phyloP scores from a whole-genome alignment of 2,329 filamentous ascomycete species.

The Dactylellina leptospora region DNA sequence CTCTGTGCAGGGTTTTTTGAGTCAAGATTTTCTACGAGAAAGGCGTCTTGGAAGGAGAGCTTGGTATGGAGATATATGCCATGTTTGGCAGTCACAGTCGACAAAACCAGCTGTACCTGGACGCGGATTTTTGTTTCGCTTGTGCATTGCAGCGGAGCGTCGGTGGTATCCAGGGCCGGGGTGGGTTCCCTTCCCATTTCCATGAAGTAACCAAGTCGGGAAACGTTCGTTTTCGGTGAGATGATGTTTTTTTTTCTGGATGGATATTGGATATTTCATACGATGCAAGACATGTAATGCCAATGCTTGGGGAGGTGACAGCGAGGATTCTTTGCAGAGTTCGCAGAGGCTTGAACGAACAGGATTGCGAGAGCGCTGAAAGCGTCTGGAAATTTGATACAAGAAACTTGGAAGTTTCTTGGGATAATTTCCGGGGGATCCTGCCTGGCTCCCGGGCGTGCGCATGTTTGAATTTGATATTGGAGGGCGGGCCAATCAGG shows the following conservation, averaged over 20 bases:
- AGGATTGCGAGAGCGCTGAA: background rate
- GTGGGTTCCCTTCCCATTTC: too few species aligned
- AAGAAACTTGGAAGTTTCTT: background rate
- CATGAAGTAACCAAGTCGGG: constrained; percentile 18
- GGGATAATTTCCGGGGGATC: constrained; percentile 44
- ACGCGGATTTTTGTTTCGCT: constrained; percentile 19
- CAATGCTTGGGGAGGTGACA: constrained; percentile 14
- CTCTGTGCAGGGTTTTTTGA: too few species aligned
- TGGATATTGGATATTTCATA: too few species aligned
- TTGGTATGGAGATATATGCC: constrained; percentile 19
- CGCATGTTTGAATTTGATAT: constrained; percentile 25
- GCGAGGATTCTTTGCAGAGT: too few species aligned
- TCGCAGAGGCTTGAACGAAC: too few species aligned
- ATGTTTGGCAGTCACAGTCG: constrained; percentile 44
- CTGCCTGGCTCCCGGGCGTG: background rate
- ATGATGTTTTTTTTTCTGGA: too few species aligned
- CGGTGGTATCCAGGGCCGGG: background rate
- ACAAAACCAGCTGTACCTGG: constrained; percentile 24
- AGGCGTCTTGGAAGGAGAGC: constrained; percentile 17
- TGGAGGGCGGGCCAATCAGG: constrained; percentile 19
- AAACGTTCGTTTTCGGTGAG: constrained; percentile 15
- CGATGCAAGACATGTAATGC: too few species aligned
- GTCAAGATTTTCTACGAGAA: too few species aligned
- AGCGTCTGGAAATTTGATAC: background rate
- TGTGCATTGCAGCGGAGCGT: constrained; percentile 4